A percentile compares a stretch with the other conserved stretches of the same genome.
Conservation (phyloP, 2,329 filamentous ascomycete species). For the Zymoseptoria pseudotritici region DNA sequence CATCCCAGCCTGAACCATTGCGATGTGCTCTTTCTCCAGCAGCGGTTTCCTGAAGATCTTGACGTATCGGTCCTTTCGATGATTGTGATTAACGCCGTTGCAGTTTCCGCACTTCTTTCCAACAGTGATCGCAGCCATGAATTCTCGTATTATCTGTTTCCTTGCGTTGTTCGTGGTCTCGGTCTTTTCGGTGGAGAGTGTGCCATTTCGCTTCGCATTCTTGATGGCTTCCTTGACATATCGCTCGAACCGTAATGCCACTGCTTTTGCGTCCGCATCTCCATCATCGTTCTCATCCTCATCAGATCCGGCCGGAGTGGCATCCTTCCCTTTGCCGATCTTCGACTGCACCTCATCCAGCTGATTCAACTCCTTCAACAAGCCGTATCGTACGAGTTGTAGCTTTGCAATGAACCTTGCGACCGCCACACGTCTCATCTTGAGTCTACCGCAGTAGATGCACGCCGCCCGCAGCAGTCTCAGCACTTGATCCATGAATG, state of each 20-base stretch:
- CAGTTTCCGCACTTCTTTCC: conserved; percentile 63
- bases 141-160: conserved; percentile 68
- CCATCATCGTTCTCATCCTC: conserved; percentile 55
- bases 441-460: conserved; percentile 81
- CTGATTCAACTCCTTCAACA: conserved; percentile 60
- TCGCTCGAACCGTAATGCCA: conserved; percentile 51
- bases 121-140: conserved; percentile 65
- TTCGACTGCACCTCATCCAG: conserved; percentile 37
- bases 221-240: conserved; percentile 70
- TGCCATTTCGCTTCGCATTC: conserved; percentile 43
- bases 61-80: conserved; percentile 81
- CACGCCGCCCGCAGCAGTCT: conserved; percentile 81
- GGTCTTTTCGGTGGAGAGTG: conserved; percentile 59
- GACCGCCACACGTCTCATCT: conserved; percentile 66
- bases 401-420: conserved; percentile 79
- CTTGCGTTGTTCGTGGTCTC: conserved; percentile 75
- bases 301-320: conserved; percentile 24
- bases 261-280: conserved; percentile 49
- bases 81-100: conserved; percentile 66
- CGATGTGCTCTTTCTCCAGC: conserved; percentile 63
- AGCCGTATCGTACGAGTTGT: conserved; percentile 73
- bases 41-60: conserved; percentile 89
- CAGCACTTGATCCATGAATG: conserved; percentile 87
- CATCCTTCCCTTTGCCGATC: conserved; percentile 9
- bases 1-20: conserved; percentile 65